These are phyloP conservation scores for Nakazawaea siamensis DNA, from an alignment of 805 yeast genomes.

Conservation along the genomic window DNA sequence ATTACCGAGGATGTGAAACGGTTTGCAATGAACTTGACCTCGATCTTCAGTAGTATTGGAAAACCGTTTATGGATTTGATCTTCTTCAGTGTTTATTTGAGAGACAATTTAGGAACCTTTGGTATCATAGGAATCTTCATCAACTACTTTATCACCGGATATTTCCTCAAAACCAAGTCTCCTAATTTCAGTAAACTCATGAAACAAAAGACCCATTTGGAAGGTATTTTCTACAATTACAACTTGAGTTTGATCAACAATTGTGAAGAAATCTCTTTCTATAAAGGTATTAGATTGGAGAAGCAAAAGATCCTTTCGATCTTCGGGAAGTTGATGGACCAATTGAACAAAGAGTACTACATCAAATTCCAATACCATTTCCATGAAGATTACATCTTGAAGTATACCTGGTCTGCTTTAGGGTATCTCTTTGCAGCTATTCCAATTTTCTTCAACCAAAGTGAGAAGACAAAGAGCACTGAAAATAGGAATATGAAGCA, in stretches of 20 bases:
- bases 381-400: constrained; percentile 78
- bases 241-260: constrained; percentile 81
- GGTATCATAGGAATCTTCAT: constrained; percentile 77
- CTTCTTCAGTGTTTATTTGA: constrained; percentile 73
- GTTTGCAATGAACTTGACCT: constrained; percentile 74
- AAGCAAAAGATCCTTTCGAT: constrained; percentile 53
- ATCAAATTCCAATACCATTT: constrained; percentile 66
- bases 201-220: constrained; percentile 65
- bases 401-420: constrained; percentile 91
- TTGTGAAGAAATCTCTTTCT: constrained; percentile 90
- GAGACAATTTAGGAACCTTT: constrained; percentile 81
- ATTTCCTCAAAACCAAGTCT: constrained; percentile 59
- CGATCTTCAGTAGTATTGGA: constrained; percentile 81
- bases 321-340: constrained; percentile 42
- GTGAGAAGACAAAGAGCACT: constrained; percentile 15
- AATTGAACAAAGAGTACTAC: constrained; percentile 26
- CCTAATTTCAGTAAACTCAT: constrained; percentile 82
- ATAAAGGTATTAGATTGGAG: constrained; percentile 81
- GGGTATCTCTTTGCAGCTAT: constrained; percentile 89
- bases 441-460: constrained; percentile 57
- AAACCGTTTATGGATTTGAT: constrained; percentile 85
- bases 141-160: constrained; percentile 77
- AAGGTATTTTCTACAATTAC: constrained; percentile 83
- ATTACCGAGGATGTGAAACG: constrained; percentile 78
- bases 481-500: constrained; percentile 70